phyloP scores from a whole-genome alignment of 805 yeast genomes.

The Yamadazyma phyllophila region DNA sequence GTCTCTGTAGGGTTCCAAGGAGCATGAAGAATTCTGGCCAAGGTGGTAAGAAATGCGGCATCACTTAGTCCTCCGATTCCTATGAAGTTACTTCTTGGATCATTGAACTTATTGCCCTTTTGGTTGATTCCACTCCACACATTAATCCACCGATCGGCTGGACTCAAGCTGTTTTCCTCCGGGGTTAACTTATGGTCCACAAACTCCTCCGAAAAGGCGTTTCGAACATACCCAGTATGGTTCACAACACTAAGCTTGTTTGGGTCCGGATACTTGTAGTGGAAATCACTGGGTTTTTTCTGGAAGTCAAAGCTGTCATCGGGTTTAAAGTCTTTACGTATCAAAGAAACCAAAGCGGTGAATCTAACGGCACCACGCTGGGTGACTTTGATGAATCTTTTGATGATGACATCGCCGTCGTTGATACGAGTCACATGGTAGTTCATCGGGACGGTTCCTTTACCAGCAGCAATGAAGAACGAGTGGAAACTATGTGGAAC shows the following conservation, averaged over 20 bases:
- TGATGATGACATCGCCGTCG: constrained; percentile 51
- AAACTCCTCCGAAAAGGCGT: constrained; percentile 39
- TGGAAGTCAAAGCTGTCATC: constrained; percentile 10
- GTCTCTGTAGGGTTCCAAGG: constrained; percentile 42
- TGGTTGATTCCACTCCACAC: constrained; percentile 33
- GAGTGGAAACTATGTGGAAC: constrained; percentile 64
- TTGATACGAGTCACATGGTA: constrained; percentile 54
- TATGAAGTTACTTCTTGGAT: constrained; percentile 27
- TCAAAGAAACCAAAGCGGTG: constrained; percentile 49
- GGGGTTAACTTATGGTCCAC: constrained; percentile 31
- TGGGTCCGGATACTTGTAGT: constrained; percentile 26
- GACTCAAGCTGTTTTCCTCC: constrained; percentile 27
- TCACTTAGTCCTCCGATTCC: constrained; percentile 40
- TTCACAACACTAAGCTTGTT: constrained; percentile 21
- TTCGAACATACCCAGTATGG: constrained; percentile 38
- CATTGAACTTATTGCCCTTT: constrained; percentile 8
- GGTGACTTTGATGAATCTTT: constrained; percentile 51
- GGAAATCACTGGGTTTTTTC: constrained; percentile 18
- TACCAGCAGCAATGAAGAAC: constrained; percentile 58
- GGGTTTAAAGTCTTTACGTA: constrained; percentile 11
- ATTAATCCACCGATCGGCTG: constrained; percentile 41
- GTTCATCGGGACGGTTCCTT: constrained; percentile 41
- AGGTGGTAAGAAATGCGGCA: constrained; percentile 38
- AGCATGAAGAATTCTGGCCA: constrained; percentile 40
- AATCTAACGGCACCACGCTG: constrained; percentile 54